Evolutionary conservation across 2,329 filamentous ascomycete species (phyloP).

Genomic region (Bipolaris victoriae): DNA sequence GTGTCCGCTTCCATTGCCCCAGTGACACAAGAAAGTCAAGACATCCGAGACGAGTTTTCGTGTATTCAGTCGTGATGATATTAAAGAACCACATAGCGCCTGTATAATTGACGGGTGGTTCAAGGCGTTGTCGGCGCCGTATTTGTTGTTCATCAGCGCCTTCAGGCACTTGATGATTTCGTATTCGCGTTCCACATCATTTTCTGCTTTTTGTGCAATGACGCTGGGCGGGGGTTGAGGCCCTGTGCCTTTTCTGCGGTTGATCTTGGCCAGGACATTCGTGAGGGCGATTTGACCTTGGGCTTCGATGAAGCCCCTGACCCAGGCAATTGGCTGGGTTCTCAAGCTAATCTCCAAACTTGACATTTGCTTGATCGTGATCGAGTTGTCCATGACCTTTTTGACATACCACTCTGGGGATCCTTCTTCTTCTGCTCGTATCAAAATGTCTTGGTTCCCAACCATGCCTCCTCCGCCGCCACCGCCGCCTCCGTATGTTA

Average conservation of each 20-base stretch:
- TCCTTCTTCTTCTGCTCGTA: conserved; percentile 88
- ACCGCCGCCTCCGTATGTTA: conserved; percentile 59
- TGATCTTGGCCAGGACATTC: conserved; percentile 91
- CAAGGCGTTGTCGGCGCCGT: conserved; percentile 94
- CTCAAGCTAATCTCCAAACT: conserved; percentile 93
- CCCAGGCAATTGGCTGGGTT: conserved; percentile 97
- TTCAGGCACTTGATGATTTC: conserved; percentile 98
- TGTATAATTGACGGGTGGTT: conserved; percentile 88
- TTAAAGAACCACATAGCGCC: conserved; percentile 82
- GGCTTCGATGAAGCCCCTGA: conserved; percentile 93
- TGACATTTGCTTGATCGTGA: conserved; percentile 88
- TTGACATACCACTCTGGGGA: conserved; percentile 98
- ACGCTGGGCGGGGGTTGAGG: conserved; percentile 66
- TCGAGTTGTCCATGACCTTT: conserved; percentile 93
- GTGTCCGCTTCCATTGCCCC: conserved; percentile 87
- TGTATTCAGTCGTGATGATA: conserved; percentile 87
- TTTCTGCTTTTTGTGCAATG: conserved; percentile 64
- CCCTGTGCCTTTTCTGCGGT: conserved; percentile 79
- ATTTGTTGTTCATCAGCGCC: conserved; percentile 99
- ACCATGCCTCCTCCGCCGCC: conserved; percentile 4
- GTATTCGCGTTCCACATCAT: conserved; percentile 88
- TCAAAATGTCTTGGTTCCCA: conserved; percentile 65
- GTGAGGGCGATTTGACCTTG: conserved; percentile 96
- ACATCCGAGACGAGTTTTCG: conserved; percentile 96
- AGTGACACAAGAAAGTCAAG: conserved; percentile 93